Percentiles rank a stretch among this genome's conserved stretches.
phyloP scores from a whole-genome alignment of 768 basidiomycete genomes.

The Psilocybe cyanescens region DNA sequence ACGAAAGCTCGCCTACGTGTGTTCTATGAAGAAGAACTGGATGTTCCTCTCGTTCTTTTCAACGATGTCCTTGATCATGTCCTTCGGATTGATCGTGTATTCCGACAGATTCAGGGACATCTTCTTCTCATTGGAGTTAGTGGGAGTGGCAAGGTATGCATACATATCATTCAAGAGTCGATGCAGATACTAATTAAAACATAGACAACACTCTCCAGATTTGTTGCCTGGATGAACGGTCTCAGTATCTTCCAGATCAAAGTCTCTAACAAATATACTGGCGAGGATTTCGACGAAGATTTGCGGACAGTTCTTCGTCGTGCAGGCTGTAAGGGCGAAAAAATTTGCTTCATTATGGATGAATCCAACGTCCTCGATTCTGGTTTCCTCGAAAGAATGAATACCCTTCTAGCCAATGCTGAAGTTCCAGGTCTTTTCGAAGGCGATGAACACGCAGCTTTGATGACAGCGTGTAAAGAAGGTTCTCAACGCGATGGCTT shows the following conservation, averaged over 20 bases:
- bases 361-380: slow-evolving; percentile 99
- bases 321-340: slow-evolving; percentile 97
- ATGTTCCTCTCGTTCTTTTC: slow-evolving; percentile 96
- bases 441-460: slow-evolving; percentile 96
- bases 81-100: slow-evolving; percentile 96
- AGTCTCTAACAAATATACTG: slow-evolving; percentile 98
- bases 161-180: not conserved
- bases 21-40: slow-evolving; percentile 99
- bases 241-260: slow-evolving; percentile 99
- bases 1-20: slow-evolving; percentile 95
- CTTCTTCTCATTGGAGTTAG: slow-evolving; percentile 96
- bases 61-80: slow-evolving; percentile 99
- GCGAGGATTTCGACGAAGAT: slow-evolving; percentile 98
- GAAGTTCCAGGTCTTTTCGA: slow-evolving; percentile 99
- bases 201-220: slow-evolving; percentile 95
- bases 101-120: slow-evolving; percentile 98
- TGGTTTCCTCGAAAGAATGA: slow-evolving; percentile 99
- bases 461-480: slow-evolving; percentile 99
- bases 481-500: slow-evolving; percentile 98
- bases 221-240: slow-evolving; percentile 99
- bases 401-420: slow-evolving; percentile 98
- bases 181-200: slow-evolving; percentile 7
- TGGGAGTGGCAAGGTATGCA: slow-evolving; percentile 92
- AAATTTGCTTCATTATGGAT: slow-evolving; percentile 99
- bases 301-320: slow-evolving; percentile 93